phyloP scores from a whole-genome alignment of 306 rosid genomes.

The Macrotyloma uniflorum region DNA sequence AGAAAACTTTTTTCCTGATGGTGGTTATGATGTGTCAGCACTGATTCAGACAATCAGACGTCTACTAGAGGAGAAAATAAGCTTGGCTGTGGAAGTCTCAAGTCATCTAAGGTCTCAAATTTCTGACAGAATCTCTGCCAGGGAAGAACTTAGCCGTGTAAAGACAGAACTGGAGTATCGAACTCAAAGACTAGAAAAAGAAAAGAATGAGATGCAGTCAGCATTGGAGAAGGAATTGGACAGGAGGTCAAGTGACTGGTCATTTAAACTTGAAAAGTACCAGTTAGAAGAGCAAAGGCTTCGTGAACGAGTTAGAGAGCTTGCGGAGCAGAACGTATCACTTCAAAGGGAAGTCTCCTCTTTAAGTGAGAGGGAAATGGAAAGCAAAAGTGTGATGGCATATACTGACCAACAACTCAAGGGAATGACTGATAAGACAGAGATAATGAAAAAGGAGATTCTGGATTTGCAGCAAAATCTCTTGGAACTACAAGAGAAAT shows the following conservation, averaged over 20 bases:
- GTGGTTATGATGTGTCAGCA: conserved; percentile 62
- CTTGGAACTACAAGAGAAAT: conserved; percentile 66
- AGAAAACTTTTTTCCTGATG: conserved; percentile 61
- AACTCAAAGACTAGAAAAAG: conserved; percentile 74
- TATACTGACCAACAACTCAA: conserved; percentile 62
- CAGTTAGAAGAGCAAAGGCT: conserved; percentile 89
- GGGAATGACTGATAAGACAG: conserved; percentile 59
- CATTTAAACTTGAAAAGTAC: conserved; percentile 85
- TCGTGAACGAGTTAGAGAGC: conserved; percentile 97
- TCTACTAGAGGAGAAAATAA: conserved; percentile 67
- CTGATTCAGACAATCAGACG: conserved; percentile 68
- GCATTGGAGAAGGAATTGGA: conserved; percentile 90
- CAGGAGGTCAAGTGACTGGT: conserved; percentile 97
- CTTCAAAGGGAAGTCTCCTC: conserved; percentile 90
- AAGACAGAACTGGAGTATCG: conserved; percentile 65
- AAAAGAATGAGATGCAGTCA: conserved; percentile 84
- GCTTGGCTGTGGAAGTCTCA: conserved; percentile 79
- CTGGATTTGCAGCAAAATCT: conserved; percentile 58
- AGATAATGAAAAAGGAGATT: conserved; percentile 61
- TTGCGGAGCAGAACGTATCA: conserved; percentile 94
- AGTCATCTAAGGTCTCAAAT: conserved; percentile 73
- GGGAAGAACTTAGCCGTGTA: conserved; percentile 63
- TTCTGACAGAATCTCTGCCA: conserved; percentile 69
- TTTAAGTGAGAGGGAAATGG: conserved; percentile 69
- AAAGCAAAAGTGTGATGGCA: conserved; percentile 55